Conservation (phyloP, 805 yeast species). For the Scheffersomyces ergatensis region DNA sequence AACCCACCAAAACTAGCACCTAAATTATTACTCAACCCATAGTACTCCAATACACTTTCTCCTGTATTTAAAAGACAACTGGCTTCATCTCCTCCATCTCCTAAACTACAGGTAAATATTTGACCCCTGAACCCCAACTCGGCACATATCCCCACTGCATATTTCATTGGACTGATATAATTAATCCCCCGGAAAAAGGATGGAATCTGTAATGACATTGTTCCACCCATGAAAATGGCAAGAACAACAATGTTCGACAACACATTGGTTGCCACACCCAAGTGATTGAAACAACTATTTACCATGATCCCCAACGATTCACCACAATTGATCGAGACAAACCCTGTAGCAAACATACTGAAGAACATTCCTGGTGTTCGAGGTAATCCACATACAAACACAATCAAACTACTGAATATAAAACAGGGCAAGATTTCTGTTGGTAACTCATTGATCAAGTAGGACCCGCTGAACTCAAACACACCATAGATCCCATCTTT, state of each 20-base stretch:
- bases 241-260: constrained; percentile 64
- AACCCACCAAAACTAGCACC: constrained; percentile 33
- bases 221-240: constrained; percentile 82
- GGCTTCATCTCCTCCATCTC: constrained; percentile 1
- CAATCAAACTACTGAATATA: constrained; percentile 59
- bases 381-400: constrained; percentile 72
- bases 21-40: constrained; percentile 23
- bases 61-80: constrained; percentile 30
- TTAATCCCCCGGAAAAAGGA: constrained; percentile 66
- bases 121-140: constrained; percentile 56
- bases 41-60: constrained; percentile 27
- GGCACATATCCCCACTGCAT: constrained; percentile 60
- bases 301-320: constrained; percentile 83
- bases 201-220: constrained; percentile 77
- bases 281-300: constrained; percentile 67
- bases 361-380: constrained; percentile 67
- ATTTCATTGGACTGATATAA: constrained; percentile 75
- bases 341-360: constrained; percentile 52
- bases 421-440: constrained; percentile 60
- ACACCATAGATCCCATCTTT: constrained; percentile 70
- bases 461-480: constrained; percentile 58
- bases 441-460: constrained; percentile 63
- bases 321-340: constrained; percentile 66
- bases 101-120: constrained; percentile 52
- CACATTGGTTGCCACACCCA: constrained; percentile 78